Conservation (phyloP, 441 rosid genomes). For the Erodium moschatum region DNA sequence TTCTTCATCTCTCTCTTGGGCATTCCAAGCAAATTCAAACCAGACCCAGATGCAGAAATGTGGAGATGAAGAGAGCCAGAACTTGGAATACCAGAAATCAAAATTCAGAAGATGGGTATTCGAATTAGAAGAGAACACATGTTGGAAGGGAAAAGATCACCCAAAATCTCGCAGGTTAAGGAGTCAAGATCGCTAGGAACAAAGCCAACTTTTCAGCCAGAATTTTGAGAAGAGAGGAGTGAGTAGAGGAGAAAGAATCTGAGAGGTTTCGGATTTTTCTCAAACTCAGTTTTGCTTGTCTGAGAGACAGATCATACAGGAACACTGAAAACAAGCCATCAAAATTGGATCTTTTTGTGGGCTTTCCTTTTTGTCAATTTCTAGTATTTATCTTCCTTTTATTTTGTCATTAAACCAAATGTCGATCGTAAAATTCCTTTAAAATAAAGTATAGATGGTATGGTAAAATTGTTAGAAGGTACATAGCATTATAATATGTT, state of each 20-base stretch:
- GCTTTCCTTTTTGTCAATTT: neutral
- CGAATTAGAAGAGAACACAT: constrained; percentile 15
- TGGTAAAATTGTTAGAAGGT: no score
- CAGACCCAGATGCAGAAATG: no score
- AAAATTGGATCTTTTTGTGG: neutral
- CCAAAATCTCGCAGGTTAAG: neutral
- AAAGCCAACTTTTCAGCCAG: no score
- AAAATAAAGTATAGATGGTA: no score
- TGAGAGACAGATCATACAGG: constrained; percentile 25
- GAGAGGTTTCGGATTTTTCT: constrained; percentile 29
- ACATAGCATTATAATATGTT: no score
- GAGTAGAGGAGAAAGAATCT: neutral
- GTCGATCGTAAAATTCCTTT: no score
- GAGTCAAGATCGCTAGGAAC: no score
- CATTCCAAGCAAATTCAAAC: no score
- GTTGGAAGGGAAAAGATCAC: neutral
- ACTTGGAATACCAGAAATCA: constrained; percentile 5
- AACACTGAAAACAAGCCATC: neutral
- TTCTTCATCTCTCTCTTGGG: no score
- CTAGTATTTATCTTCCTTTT: no score
- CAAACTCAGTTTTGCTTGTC: constrained; percentile 27
- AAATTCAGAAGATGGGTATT: neutral
- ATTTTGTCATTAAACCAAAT: no score
- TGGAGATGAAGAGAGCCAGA: constrained; percentile 2
- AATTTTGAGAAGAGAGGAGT: no score